These are phyloP conservation scores for Penicillium chermesinum DNA, from an alignment of 495 filamentous ascomycete species.

Conservation along the genomic window DNA sequence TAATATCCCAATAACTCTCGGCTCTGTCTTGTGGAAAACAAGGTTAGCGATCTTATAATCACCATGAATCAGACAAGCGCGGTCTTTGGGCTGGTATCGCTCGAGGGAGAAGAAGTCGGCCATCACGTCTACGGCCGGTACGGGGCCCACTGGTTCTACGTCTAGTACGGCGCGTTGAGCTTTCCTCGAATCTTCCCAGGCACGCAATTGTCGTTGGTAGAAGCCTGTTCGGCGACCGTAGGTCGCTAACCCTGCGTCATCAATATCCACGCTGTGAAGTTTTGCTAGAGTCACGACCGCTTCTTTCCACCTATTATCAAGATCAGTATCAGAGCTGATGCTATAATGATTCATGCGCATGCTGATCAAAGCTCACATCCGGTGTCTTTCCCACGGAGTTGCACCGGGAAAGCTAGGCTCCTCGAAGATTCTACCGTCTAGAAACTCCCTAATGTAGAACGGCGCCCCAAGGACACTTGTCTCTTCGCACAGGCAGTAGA, in stretches of 20 bases:
- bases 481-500: not conserved
- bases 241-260: not conserved
- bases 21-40: conserved; percentile 2
- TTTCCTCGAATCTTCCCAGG: not conserved
- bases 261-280: not conserved
- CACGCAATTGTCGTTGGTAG: not conserved
- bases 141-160: not conserved
- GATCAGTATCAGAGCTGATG: not conserved
- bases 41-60: conserved; percentile 1
- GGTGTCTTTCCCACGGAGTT: not conserved
- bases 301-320: not conserved
- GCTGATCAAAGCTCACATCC: not conserved
- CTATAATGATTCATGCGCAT: not conserved
- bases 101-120: not conserved
- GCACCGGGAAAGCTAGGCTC: not conserved
- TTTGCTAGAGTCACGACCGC: not conserved
- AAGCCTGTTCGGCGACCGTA: not conserved
- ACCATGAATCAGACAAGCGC: not conserved
- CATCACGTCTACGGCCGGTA: not conserved
- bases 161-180: not conserved
- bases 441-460: not conserved
- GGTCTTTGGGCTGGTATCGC: not conserved
- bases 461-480: not conserved
- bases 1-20: not conserved
- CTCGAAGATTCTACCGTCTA: not conserved